Percentiles rank a stretch among this genome's conserved stretches.
phyloP scores from a whole-genome alignment of 139 green algal species.

The Micromonas pusilla region DNA sequence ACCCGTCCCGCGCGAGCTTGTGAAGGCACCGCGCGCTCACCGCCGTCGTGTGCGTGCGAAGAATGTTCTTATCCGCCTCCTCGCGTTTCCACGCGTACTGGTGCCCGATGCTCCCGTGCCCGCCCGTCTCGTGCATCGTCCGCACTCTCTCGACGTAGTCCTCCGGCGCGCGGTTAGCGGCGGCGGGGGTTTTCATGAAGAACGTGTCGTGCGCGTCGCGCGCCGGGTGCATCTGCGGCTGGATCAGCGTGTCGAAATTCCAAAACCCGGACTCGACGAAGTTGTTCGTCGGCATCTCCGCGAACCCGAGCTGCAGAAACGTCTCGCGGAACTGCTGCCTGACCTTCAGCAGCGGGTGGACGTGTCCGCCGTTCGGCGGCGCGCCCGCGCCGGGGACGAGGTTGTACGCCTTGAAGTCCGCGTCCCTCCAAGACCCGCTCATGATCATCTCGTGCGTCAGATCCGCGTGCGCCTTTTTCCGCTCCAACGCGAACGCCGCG shows the following conservation, averaged over 20 bases:
- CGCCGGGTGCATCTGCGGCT: conserved; percentile 96
- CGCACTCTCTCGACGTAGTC: conserved; percentile 87
- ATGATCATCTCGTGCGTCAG: conserved; percentile 89
- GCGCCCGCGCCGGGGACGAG: conserved; percentile 63
- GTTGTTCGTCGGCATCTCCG: conserved; percentile 59
- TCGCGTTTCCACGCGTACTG: conserved; percentile 81
- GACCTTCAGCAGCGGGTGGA: conserved; percentile 95
- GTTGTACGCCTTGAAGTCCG: conserved; percentile 96
- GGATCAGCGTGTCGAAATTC: conserved; percentile 99
- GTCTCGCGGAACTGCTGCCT: conserved; percentile 49
- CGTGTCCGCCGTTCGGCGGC: conserved; percentile 57
- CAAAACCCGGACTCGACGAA: conserved; percentile 76
- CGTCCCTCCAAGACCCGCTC: conserved; percentile 70
- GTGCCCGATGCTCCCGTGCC: conserved; percentile 81
- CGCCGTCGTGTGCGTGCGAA: conserved; percentile 97
- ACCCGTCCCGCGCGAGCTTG: conserved; percentile 64
- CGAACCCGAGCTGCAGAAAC: conserved; percentile 51
- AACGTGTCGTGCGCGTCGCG: conserved; percentile 98
- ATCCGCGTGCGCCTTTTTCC: conserved; percentile 83
- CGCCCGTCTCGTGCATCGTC: conserved; percentile 70
- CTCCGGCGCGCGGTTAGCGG: conserved; percentile 45
- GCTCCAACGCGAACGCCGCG: conserved; percentile 87
- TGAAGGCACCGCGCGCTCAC: conserved; percentile 95
- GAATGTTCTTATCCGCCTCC: conserved; percentile 95
- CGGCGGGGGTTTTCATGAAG: conserved; percentile 62